Evolutionary conservation across 1,284 basidiomycete genomes (phyloP).

Genomic region (Trametes polyzona): DNA sequence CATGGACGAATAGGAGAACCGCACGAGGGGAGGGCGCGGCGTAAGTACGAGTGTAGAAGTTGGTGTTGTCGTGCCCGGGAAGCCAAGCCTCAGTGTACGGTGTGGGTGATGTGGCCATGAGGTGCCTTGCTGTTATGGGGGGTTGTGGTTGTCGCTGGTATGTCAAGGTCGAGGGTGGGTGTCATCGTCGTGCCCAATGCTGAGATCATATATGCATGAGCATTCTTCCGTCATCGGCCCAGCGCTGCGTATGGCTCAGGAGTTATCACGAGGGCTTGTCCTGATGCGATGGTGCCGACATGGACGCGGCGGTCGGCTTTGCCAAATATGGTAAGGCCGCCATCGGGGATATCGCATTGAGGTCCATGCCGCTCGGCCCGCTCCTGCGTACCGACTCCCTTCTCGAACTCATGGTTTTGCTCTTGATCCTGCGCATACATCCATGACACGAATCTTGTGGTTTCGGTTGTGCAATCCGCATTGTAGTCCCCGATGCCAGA

Average conservation of each 20-base stretch:
- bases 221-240: background rate
- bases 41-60: slow-evolving; percentile 49
- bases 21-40: slow-evolving; percentile 55
- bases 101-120: background rate
- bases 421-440: no score
- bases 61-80: slow-evolving; percentile 41
- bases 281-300: background rate
- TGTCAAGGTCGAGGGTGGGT: no score
- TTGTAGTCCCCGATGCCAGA: no score
- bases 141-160: background rate
- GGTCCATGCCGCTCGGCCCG: no score
- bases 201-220: background rate
- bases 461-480: no score
- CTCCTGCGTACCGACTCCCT: no score
- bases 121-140: background rate
- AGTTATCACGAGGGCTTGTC: background rate
- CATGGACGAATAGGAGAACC: slow-evolving; percentile 81
- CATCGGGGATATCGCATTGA: no score
- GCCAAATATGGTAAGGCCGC: background rate
- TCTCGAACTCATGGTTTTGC: no score
- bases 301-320: background rate
- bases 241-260: background rate
- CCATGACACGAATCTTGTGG: no score
- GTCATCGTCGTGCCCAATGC: no score
- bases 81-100: slow-evolving; percentile 39